Conservation (phyloP, 345 rosid species). For the Heritiera fomes region DNA sequence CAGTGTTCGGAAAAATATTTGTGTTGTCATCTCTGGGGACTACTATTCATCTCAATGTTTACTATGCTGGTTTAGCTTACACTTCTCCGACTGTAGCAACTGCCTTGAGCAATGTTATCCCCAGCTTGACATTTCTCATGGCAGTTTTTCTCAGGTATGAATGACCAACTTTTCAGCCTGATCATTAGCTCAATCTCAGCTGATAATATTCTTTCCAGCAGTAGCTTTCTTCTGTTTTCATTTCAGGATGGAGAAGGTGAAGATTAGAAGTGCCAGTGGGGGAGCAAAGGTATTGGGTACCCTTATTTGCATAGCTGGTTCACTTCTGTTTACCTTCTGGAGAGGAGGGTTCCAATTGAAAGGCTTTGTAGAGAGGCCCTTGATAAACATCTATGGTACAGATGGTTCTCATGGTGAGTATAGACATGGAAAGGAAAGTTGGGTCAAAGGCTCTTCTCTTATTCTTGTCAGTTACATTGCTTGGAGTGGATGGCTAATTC, state of each 20-base stretch:
- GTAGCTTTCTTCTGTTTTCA: background rate
- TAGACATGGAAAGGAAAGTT: conserved; percentile 27
- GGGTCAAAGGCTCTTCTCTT: conserved; percentile 48
- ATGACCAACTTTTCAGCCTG: no score
- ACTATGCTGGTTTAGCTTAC: conserved; percentile 38
- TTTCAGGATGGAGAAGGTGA: conserved; percentile 50
- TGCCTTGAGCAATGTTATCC: conserved; percentile 47
- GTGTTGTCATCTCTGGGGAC: conserved; percentile 42
- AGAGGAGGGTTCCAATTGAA: conserved; percentile 37
- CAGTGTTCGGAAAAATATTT: conserved; percentile 41
- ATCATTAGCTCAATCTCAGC: background rate
- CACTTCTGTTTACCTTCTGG: conserved; percentile 51
- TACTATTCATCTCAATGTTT: conserved; percentile 45
- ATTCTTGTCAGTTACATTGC: conserved; percentile 40
- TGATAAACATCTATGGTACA: conserved; percentile 31
- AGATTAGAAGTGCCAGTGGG: conserved; percentile 31
- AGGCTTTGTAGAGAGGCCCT: conserved; percentile 35
- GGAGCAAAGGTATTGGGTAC: conserved; percentile 42
- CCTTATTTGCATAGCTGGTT: conserved; percentile 34
- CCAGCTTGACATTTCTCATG: conserved; percentile 41
- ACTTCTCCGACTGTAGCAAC: conserved; percentile 45
- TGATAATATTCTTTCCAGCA: background rate
- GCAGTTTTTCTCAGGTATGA: conserved; percentile 41
- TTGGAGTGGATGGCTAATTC: conserved; percentile 47
- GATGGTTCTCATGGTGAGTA: background rate